Base-by-base conservation (phyloP, 805 yeast species). In the Candida golubevii region DNA sequence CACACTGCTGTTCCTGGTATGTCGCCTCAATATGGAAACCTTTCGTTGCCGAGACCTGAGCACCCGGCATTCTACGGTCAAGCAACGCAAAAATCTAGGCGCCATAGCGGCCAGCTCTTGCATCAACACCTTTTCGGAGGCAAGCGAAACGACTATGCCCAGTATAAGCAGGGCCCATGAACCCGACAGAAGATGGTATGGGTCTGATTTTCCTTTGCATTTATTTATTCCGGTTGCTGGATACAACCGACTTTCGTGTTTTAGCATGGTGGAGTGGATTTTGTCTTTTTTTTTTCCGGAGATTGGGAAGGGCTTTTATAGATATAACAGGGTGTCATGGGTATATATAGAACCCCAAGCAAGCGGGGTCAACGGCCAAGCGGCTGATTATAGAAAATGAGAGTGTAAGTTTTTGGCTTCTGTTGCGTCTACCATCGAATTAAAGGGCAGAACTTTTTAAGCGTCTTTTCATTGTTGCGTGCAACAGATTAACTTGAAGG, bases 81-180 rank as follows among this genome's bases (percentile, higher is more conserved):
- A 39, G 46, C 43, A 33, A 53, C 45, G n/a, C 42, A 41, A 13
- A 49, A 47, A 32, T 35, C 53, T 15, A 34, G 55, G 27, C 34
- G 57, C 9, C 45, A 42, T 39, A 46, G 54, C 18, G 53, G 53
- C 14, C 57, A 53, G 48, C 45, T 49, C 36, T 45, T 51, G 44
- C 51, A 47, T 37, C 55, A 53, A 42, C 55, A 51, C 35, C 49
- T 51, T 38, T 49, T 49, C 15, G 54, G 53, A 4, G 55, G 55
- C 4, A 53, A 53, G 36, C 33, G 54, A 8, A 44, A 45, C 41
- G 57, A 53, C 39, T 51, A 53, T 38, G 46, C 53, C 14, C 57
- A 54, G 46, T 48, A 52, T 32, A 47, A 49, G 40, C 45, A 40
- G 46, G 48, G 47, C 23, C 44, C 50, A 29, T 40, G 18, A 18